Conservation (phyloP, 176 grass and related monocot species). For the Zea mays region DNA sequence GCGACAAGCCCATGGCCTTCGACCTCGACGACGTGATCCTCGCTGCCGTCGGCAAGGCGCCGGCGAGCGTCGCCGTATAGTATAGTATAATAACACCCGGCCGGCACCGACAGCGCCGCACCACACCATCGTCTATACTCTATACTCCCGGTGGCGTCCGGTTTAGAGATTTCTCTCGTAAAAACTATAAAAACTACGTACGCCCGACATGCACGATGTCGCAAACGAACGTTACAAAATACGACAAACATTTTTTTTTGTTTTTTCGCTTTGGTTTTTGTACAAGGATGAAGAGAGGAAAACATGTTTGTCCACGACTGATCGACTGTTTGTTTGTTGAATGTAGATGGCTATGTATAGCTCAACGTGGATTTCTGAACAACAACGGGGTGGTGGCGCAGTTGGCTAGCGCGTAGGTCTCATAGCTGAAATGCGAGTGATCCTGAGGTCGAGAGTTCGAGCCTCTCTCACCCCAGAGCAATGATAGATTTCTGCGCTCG, state of each 20-base stretch:
- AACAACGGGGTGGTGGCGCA: slow-evolving; percentile 46
- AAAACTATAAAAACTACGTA: no score
- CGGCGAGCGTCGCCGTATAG: not conserved
- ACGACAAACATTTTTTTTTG: not conserved
- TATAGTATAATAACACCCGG: no score
- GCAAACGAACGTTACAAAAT: not conserved
- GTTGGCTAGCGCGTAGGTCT: slow-evolving; percentile 48
- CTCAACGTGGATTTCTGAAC: not conserved
- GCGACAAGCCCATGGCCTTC: slow-evolving; percentile 70
- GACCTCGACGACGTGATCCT: slow-evolving; percentile 87
- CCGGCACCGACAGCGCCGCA: no score
- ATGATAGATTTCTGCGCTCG: not conserved
- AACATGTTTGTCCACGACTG: not conserved
- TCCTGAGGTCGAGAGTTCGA: slow-evolving; percentile 82
- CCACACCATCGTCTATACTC: not conserved
- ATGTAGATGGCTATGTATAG: not conserved
- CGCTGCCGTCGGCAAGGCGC: slow-evolving; percentile 28
- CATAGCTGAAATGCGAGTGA: slow-evolving; percentile 46
- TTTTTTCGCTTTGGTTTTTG: not conserved
- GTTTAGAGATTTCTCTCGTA: no score
- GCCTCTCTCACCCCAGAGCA: slow-evolving; percentile 62
- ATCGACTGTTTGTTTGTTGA: not conserved
- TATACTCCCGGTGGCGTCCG: no score
- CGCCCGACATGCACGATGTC: not conserved
- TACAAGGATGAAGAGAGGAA: not conserved